Conservation (phyloP, 805 yeast genomes). For the Wickerhamiella dianesei region DNA sequence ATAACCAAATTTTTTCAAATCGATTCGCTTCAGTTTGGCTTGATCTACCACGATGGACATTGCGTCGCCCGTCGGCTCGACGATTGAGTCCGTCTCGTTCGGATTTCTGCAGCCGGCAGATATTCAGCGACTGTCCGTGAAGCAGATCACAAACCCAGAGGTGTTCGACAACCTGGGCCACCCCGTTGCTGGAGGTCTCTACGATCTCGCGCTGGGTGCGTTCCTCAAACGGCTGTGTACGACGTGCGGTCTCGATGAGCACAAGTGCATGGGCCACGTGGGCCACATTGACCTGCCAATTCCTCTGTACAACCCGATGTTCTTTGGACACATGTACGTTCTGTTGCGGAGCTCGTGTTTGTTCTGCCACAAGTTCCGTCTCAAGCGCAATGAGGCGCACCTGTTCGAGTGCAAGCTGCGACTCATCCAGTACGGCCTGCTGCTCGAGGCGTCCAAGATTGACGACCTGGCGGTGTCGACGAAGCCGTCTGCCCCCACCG, state of each 20-base stretch:
- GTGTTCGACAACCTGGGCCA: constrained; percentile 96
- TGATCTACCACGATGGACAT: constrained; percentile 65
- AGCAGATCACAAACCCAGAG: constrained; percentile 87
- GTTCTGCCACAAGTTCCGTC: constrained; percentile 76
- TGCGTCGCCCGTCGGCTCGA: constrained; percentile 91
- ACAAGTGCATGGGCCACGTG: constrained; percentile 93
- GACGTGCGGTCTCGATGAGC: constrained; percentile 91
- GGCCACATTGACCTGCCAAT: constrained; percentile 96
- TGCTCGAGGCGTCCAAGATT: constrained; percentile 61
- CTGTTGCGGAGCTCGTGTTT: constrained; percentile 75
- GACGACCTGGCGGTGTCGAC: constrained; percentile 34
- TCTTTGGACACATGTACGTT: constrained; percentile 81
- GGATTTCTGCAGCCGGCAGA: constrained; percentile 72
- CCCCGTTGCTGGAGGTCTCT: constrained; percentile 85
- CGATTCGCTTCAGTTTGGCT: background rate
- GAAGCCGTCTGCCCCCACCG: constrained; percentile 16
- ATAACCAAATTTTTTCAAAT: background rate
- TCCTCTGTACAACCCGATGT: constrained; percentile 88
- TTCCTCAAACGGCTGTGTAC: constrained; percentile 78
- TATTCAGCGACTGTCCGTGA: constrained; percentile 75
- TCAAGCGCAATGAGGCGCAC: constrained; percentile 57
- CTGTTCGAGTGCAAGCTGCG: constrained; percentile 62
- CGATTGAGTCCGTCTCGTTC: constrained; percentile 83
- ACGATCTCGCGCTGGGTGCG: constrained; percentile 93
- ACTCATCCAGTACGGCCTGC: constrained; percentile 76